Base-by-base conservation (phyloP, 768 basidiomycete species). In the Mycena kentingensis region DNA sequence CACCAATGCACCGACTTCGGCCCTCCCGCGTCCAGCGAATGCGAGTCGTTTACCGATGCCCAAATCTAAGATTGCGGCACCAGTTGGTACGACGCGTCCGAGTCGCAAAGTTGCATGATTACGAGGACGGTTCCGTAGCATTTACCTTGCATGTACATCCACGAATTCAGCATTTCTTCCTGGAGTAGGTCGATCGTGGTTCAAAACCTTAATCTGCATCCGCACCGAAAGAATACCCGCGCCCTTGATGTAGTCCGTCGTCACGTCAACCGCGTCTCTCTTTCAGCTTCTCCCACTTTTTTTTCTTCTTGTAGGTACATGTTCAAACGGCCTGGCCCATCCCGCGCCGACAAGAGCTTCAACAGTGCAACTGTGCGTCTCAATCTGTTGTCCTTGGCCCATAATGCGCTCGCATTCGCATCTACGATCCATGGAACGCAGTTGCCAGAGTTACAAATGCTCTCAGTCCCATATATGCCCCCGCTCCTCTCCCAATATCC, bases 21-120 rank as follows among this genome's bases (percentile, higher is more conserved):
- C 49, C 18, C 31, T 55, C 13, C 51, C 51, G 8, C 58, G 58
- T 18, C 36, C 54, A n/a, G 52, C 32, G 12, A 37, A 26, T 38
- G 38, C 35, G 8, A 60, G 58, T 39, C 58, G 54, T 25, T 43
- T 60, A 39, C 58, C 58, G 32, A 60, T 60, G 54, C 54, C 47
- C n/a, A 60, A 55, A 32, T 49, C 58, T 37, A 60, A 55, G 44
- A 49, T 55, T 15, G 47, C 50, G 19, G 26, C 27, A 36, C 29
- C 46, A 0, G 16, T 35, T 24, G 46, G 46, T 12, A 52, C 29
- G 3, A 49, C 52, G 1, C 45, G 54, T 8, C 49, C 57, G 13
- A 53, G 54, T 6, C 51, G 54, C 25, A 55, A 38, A 39, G 46
- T 50, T 25, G 18, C 16, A 12, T 58, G 46, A 44, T 29, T 13